Percentiles rank a stretch among this genome's conserved stretches.
phyloP scores from a whole-genome alignment of 371 early-diverging fungal genomes.

The Mucor velutinosus region DNA sequence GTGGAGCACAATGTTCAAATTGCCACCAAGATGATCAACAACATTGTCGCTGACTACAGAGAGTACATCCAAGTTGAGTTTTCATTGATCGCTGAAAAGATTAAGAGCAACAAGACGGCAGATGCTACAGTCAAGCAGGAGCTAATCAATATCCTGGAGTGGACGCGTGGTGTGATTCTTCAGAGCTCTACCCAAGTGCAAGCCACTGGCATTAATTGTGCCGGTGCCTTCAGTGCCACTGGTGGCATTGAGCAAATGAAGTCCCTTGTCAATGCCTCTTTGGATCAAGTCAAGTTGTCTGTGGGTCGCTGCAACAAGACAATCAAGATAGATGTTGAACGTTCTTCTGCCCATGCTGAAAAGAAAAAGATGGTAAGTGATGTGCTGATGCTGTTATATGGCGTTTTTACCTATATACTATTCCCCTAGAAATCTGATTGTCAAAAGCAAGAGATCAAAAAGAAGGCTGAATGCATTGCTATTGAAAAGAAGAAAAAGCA shows the following conservation, averaged over 20 bases:
- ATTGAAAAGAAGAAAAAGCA: constrained; percentile 15
- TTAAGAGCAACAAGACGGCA: constrained; percentile 7
- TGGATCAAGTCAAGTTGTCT: constrained; percentile 22
- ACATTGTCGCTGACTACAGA: constrained; percentile 12
- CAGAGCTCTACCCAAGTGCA: constrained; percentile 29
- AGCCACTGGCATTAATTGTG: constrained; percentile 26
- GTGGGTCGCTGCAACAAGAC: constrained; percentile 27
- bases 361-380: constrained; percentile 23
- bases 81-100: constrained; percentile 18
- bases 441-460: constrained; percentile 17
- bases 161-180: constrained; percentile 33
- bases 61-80: constrained; percentile 20
- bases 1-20: constrained; percentile 15
- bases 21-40: constrained; percentile 16
- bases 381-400: not conserved
- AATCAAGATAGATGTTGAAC: constrained; percentile 23
- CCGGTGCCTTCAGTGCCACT: constrained; percentile 23
- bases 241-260: constrained; percentile 32
- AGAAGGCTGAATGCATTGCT: constrained; percentile 10
- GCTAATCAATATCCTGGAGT: constrained; percentile 22
- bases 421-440: constrained; percentile 19
- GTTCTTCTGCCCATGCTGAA: constrained; percentile 18
- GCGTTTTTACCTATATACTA: too few species aligned
- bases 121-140: constrained; percentile 17
- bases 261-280: constrained; percentile 23